phyloP scores from a whole-genome alignment of 2,329 filamentous ascomycete species.

The Arthroderma sp. region DNA sequence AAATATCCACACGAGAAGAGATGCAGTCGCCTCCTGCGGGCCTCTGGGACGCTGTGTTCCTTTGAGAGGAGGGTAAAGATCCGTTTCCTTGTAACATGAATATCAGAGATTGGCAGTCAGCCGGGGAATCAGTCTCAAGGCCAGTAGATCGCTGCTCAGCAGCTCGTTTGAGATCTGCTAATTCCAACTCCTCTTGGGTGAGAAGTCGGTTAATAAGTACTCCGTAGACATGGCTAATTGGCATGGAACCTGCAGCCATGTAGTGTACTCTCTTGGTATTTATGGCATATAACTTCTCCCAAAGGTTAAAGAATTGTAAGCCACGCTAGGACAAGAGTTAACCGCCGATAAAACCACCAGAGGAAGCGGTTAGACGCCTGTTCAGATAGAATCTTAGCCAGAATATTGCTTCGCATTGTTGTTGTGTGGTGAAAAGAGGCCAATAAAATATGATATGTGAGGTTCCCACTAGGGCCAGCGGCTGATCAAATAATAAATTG shows the following conservation, averaged over 20 bases:
- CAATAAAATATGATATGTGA: neutral
- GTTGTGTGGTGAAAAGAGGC: neutral
- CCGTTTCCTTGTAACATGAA: neutral
- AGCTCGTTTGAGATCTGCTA: neutral
- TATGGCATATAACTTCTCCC: too few relatives aligned
- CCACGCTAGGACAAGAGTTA: too few relatives aligned
- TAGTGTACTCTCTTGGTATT: too few relatives aligned
- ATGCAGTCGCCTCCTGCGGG: neutral
- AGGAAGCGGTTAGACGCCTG: neutral
- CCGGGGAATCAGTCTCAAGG: neutral
- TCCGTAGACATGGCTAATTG: too few relatives aligned
- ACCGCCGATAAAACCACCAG: neutral
- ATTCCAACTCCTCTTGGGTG: neutral
- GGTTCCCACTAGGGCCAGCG: neutral
- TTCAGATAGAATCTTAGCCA: neutral
- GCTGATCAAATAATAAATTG: neutral
- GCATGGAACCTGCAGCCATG: too few relatives aligned
- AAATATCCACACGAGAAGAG: too few relatives aligned
- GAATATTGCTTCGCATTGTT: neutral
- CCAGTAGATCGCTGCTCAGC: neutral
- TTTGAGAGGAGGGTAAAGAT: neutral
- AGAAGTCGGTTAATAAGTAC: neutral
- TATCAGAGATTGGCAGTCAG: neutral
- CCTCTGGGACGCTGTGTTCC: neutral
- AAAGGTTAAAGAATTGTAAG: too few relatives aligned